phyloP scores from a whole-genome alignment of 805 yeast genomes.

The Soucietia sequanensis region DNA sequence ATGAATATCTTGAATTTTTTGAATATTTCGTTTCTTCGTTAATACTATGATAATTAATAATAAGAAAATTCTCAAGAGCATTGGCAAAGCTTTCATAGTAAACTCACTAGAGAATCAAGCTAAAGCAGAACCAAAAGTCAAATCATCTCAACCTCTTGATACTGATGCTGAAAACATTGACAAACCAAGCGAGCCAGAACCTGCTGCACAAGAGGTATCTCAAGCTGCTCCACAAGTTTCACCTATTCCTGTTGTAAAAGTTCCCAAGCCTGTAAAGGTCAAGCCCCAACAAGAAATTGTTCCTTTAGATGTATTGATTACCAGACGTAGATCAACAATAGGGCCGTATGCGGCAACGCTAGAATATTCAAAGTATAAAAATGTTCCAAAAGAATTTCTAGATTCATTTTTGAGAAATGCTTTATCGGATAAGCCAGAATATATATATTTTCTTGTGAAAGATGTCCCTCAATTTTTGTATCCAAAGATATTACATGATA shows the following conservation, averaged over 20 bases:
- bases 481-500: background rate
- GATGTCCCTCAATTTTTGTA: background rate
- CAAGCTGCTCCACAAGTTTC: background rate
- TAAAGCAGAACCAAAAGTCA: background rate
- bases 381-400: background rate
- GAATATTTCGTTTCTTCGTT: too few relatives aligned
- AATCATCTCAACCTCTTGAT: too few relatives aligned
- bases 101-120: background rate
- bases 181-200: background rate
- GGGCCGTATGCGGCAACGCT: background rate
- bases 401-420: constrained; percentile 1
- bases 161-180: background rate
- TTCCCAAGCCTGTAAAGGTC: background rate
- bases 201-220: background rate
- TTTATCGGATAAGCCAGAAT: background rate
- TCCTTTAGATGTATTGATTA: background rate
- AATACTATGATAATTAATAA: too few relatives aligned
- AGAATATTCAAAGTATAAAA: background rate
- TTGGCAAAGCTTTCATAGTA: background rate
- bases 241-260: background rate
- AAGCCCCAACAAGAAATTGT: background rate
- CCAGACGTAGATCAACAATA: background rate
- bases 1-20: too few relatives aligned
- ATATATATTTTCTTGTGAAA: background rate
- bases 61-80: background rate